Evolutionary conservation across 2,329 filamentous ascomycete species (phyloP).

Genomic region (Penicillium sp.): DNA sequence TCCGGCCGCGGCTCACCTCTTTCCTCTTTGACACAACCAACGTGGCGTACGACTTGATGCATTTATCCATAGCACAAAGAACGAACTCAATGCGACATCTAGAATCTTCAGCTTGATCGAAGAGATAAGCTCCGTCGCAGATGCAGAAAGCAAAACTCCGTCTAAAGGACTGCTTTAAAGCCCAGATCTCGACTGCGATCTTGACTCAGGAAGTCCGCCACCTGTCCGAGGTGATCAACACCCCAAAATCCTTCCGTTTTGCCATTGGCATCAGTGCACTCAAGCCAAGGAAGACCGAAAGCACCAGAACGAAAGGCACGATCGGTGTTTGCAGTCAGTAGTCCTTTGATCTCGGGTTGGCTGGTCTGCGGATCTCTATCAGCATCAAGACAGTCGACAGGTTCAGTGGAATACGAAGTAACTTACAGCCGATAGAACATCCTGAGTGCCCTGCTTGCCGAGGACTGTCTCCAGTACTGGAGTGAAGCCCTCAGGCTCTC

Average conservation of each 20-base stretch:
- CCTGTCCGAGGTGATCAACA: slow-evolving; percentile 58
- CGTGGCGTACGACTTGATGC: too few species aligned
- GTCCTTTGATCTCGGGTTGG: slow-evolving; percentile 46
- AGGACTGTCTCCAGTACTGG: slow-evolving; percentile 48
- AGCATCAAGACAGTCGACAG: slow-evolving; percentile 7
- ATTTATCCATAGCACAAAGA: too few species aligned
- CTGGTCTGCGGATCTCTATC: slow-evolving; percentile 10
- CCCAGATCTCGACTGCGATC: slow-evolving; percentile 37
- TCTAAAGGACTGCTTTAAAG: slow-evolving; percentile 30
- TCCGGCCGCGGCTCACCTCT: too few species aligned
- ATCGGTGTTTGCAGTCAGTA: slow-evolving; percentile 51
- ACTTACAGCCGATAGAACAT: slow-evolving; percentile 43
- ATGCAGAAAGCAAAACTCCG: background rate
- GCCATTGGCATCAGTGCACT: slow-evolving; percentile 54
- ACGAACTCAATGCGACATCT: background rate
- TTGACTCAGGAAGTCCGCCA: slow-evolving; percentile 54
- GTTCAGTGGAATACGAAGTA: background rate
- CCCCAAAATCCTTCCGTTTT: slow-evolving; percentile 59
- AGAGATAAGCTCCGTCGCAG: background rate
- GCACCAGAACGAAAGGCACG: slow-evolving; percentile 53
- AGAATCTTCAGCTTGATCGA: background rate
- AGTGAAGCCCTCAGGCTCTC: slow-evolving; percentile 45
- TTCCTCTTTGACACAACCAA: too few species aligned
- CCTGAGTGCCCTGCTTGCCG: slow-evolving; percentile 44
- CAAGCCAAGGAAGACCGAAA: slow-evolving; percentile 62